Base-by-base conservation (phyloP, 2,329 filamentous ascomycete genomes). In the Colletotrichum trifolii region DNA sequence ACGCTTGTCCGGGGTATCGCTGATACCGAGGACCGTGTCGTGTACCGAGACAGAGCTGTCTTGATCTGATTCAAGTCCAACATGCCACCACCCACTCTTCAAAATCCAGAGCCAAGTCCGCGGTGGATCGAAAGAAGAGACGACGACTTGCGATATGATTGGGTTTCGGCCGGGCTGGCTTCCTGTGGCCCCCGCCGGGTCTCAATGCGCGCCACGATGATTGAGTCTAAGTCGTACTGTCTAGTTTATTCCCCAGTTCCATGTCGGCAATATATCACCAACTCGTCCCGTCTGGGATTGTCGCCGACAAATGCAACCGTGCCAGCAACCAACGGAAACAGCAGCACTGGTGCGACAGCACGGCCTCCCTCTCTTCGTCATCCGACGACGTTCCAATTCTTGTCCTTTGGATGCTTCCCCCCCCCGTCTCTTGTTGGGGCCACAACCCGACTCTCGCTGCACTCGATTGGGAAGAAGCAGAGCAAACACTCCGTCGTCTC, bases 241-340 rank as follows among this genome's bases (percentile, higher is more conserved):
- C 25, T 25, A 25, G 25, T 25, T 5, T 4, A 9, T 45, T 55
- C 45, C 52, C 50, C 57, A 61, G 13, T 35, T 56, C 34, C 25
- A 25, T 25, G 25, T 25, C 36, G 56, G 47, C 62, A 57, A 56
- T 56, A 62, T 62, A 57, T 57, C 40, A 53, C 52, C 46, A 57
- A 57, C 62, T 15, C 25, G 15, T 35, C 9, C 52, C 12, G 52
- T 56, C 50, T 52, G 46, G 46, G 43, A 48, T 36, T 15, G 6
- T 42, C 39, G 50, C 15, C 42, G 40, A 25, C 4, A 25, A 52
- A 43, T 38, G n/a, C 36, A 9, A 52, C 62, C 40, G 35, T 52
- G 35, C 43, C 8, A 8, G 12, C 15, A 33, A 25, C 40, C 25
- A 42, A 55, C n/a, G 11, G 13, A 47, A 56, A 56, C 43, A 47